Percentiles rank a stretch among this genome's conserved stretches.
Conservation (phyloP, 202 grass and related monocot genomes). For the Carex arenaria region DNA sequence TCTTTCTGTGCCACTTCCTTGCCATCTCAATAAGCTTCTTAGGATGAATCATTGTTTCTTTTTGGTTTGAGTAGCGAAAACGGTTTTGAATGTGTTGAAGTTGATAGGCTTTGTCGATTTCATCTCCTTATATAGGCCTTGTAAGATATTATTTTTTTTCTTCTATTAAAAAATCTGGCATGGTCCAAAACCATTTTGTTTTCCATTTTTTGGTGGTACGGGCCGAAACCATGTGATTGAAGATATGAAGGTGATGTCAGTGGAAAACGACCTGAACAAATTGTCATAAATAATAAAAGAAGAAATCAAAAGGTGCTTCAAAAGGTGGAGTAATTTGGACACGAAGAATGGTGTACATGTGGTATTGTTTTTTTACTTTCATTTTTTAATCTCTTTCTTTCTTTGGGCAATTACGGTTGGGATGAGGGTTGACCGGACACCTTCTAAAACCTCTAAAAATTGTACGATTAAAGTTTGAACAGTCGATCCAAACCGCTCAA, state of each 20-base stretch:
- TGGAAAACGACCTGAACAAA: conserved; percentile 1
- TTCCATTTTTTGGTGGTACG: not conserved
- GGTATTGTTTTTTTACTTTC: not conserved
- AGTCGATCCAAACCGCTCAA: too few species aligned
- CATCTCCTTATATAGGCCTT: conserved; percentile 1
- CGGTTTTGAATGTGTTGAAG: conserved; percentile 11
- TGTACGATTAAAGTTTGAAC: too few species aligned
- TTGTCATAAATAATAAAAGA: conserved; percentile 4
- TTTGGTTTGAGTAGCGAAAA: not conserved
- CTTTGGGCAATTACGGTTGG: not conserved
- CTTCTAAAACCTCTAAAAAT: too few species aligned
- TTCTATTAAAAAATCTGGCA: not conserved
- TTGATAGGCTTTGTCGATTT: not conserved
- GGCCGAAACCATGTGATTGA: conserved; percentile 21
- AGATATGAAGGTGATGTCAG: conserved; percentile 11
- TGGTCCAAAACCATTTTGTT: conserved; percentile 5
- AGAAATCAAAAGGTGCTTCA: not conserved
- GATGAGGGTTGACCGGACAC: too few species aligned
- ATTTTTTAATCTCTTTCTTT: not conserved
- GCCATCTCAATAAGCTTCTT: conserved; percentile 21
- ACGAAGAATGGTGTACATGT: conserved; percentile 10
- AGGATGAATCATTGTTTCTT: conserved; percentile 1
- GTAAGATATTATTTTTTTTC: not conserved
- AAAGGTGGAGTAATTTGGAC: not conserved
- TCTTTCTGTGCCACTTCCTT: conserved; percentile 19